Evolutionary conservation across 768 basidiomycete genomes (phyloP).

Genomic region (Pisolithus microcarpus): DNA sequence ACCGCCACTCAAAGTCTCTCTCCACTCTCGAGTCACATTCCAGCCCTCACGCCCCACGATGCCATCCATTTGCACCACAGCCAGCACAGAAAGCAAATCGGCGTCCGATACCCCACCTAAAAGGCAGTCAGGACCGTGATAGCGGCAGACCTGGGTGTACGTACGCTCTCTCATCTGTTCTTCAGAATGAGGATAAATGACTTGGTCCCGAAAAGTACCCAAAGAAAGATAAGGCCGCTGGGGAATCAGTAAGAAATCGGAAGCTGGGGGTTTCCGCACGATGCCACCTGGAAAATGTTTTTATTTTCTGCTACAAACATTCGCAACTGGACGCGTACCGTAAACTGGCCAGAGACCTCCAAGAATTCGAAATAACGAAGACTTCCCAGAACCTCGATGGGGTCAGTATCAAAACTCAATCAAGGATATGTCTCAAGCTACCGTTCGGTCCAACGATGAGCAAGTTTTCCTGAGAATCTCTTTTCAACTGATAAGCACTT

Average conservation of each 20-base stretch:
- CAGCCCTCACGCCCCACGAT: slow-evolving; percentile 93
- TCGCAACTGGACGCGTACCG: slow-evolving; percentile 15
- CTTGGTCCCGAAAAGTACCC: slow-evolving; percentile 91
- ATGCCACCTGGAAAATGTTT: slow-evolving; percentile 43
- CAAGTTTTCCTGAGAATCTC: slow-evolving; percentile 62
- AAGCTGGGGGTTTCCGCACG: slow-evolving; percentile 83
- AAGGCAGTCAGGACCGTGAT: slow-evolving; percentile 5
- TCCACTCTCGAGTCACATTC: slow-evolving; percentile 86
- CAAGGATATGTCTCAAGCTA: slow-evolving; percentile 15
- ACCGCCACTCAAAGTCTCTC: slow-evolving; percentile 87
- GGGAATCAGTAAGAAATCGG: slow-evolving; percentile 89
- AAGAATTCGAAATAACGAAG: slow-evolving; percentile 89
- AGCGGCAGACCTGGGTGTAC: slow-evolving; percentile 20
- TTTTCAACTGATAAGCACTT: not conserved
- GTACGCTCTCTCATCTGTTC: slow-evolving; percentile 71
- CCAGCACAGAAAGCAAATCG: slow-evolving; percentile 64
- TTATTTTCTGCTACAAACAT: not conserved
- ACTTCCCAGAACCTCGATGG: slow-evolving; percentile 71
- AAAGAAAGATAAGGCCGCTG: slow-evolving; percentile 93
- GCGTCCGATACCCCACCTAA: slow-evolving; percentile 67
- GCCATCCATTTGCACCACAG: slow-evolving; percentile 74
- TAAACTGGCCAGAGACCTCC: slow-evolving; percentile 93
- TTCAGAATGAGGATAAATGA: slow-evolving; percentile 89
- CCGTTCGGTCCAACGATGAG: slow-evolving; percentile 95
- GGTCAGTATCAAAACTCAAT: not conserved